phyloP scores from a whole-genome alignment of 139 green algal species.

The Astrephomene gubernaculifera region DNA sequence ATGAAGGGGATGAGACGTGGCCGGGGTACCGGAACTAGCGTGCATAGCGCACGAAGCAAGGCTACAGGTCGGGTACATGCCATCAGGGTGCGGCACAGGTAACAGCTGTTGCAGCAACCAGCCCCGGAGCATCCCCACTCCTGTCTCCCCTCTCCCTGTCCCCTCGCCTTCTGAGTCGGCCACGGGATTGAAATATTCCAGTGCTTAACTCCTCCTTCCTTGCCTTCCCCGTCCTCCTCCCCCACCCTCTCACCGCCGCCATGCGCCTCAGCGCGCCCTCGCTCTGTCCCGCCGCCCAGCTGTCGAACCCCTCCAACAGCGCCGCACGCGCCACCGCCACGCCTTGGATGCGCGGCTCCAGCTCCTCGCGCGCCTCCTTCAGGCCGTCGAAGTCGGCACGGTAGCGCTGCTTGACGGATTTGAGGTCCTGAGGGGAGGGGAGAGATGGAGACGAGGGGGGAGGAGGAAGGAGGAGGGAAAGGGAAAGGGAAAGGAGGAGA shows the following conservation, averaged over 20 bases:
- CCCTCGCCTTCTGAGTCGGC: too few species aligned
- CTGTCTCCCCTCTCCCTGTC: too few species aligned
- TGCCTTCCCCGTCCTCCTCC: neutral
- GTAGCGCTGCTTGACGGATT: constrained; percentile 65
- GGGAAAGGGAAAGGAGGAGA: neutral
- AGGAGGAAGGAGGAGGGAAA: neutral
- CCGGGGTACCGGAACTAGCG: too few species aligned
- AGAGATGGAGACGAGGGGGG: neutral
- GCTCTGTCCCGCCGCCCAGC: constrained; percentile 55
- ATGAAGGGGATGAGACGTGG: too few species aligned
- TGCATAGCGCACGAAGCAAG: too few species aligned
- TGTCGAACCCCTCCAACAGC: constrained; percentile 75
- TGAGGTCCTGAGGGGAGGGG: constrained; percentile 54
- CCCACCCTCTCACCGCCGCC: neutral
- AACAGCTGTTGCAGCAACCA: too few species aligned
- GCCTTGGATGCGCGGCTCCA: constrained; percentile 50
- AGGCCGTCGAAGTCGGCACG: constrained; percentile 69
- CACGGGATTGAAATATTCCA: too few species aligned
- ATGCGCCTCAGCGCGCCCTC: constrained; percentile 36
- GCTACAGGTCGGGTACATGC: too few species aligned
- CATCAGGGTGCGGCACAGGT: too few species aligned
- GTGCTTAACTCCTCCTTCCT: too few species aligned
- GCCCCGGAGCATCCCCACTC: too few species aligned
- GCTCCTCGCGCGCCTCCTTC: constrained; percentile 55
- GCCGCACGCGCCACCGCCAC: constrained; percentile 60